A percentile compares a stretch with the other conserved stretches of the same genome.
Evolutionary conservation across 1,284 basidiomycete genomes (phyloP).

Genomic region (Mrakiaceae sp.): DNA sequence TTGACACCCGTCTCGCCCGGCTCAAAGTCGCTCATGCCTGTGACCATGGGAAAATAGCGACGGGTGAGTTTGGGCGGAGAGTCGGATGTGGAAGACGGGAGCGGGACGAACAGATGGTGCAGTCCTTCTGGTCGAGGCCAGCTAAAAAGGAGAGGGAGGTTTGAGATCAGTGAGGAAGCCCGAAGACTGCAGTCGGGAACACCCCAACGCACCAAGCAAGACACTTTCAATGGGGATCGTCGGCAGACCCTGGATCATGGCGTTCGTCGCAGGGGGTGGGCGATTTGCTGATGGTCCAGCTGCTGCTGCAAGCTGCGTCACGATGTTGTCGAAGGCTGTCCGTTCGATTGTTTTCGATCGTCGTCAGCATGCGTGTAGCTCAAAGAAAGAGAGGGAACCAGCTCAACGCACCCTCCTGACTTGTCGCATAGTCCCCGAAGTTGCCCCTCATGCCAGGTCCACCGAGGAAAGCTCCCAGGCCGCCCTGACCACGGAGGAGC

Average conservation of each 20-base stretch:
- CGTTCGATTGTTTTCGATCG: too few relatives aligned
- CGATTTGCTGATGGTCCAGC: slow-evolving; percentile 1
- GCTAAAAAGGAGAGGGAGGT: background rate
- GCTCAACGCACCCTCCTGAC: slow-evolving; percentile 10
- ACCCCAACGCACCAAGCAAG: background rate
- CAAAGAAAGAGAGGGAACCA: background rate
- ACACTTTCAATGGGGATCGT: slow-evolving; percentile 3
- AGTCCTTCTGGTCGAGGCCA: slow-evolving; percentile 8
- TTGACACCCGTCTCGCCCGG: slow-evolving; percentile 4
- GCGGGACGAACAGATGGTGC: slow-evolving; percentile 1
- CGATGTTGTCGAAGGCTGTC: slow-evolving; percentile 13
- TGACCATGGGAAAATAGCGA: background rate
- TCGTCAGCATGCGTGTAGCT: background rate
- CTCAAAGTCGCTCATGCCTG: slow-evolving; percentile 12
- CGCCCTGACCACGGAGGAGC: slow-evolving; percentile 5
- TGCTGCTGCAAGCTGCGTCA: slow-evolving; percentile 12
- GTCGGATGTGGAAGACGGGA: background rate
- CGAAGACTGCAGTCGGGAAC: background rate
- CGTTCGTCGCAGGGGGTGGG: slow-evolving; percentile 6
- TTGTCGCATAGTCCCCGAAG: slow-evolving; percentile 13
- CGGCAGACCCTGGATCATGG: slow-evolving; percentile 5
- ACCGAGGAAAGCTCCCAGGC: slow-evolving; percentile 7
- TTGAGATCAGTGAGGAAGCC: too few relatives aligned
- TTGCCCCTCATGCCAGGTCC: slow-evolving; percentile 2
- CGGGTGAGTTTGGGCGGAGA: background rate